phyloP scores from a whole-genome alignment of 306 rosid species.

The Lathyrus sativus region DNA sequence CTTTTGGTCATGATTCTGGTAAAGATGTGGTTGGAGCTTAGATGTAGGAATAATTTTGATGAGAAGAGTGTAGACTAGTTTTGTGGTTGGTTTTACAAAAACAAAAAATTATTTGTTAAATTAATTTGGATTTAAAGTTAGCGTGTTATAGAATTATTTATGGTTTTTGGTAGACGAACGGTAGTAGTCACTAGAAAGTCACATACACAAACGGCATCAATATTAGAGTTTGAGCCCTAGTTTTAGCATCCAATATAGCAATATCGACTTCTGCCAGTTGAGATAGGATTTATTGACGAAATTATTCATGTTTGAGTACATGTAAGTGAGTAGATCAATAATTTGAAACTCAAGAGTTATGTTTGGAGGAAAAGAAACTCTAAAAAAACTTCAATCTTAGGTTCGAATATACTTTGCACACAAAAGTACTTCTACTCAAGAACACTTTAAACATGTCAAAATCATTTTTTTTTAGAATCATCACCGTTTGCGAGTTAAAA shows the following conservation, averaged over 20 bases:
- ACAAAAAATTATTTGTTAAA: background rate
- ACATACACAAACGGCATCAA: too few relatives aligned
- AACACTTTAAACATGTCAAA: background rate
- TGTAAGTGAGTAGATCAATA: background rate
- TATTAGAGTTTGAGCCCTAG: too few relatives aligned
- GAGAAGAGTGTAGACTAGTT: background rate
- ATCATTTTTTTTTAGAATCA: background rate
- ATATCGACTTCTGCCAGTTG: too few relatives aligned
- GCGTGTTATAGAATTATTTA: background rate
- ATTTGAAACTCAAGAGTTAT: background rate
- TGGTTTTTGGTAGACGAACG: background rate
- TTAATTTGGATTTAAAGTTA: background rate
- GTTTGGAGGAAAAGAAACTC: background rate
- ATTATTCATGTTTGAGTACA: background rate
- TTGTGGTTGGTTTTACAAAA: background rate
- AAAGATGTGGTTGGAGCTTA: background rate
- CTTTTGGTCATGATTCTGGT: constrained; percentile 6
- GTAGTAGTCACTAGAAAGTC: too few relatives aligned
- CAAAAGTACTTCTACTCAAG: background rate
- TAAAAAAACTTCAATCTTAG: background rate
- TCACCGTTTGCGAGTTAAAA: background rate
- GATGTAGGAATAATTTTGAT: constrained; percentile 16
- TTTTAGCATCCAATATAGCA: too few relatives aligned
- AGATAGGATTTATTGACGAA: background rate
- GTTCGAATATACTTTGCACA: background rate